These are phyloP conservation scores for Wickerhamiella parazyma DNA, from an alignment of 805 yeast genomes.

Conservation along the genomic window DNA sequence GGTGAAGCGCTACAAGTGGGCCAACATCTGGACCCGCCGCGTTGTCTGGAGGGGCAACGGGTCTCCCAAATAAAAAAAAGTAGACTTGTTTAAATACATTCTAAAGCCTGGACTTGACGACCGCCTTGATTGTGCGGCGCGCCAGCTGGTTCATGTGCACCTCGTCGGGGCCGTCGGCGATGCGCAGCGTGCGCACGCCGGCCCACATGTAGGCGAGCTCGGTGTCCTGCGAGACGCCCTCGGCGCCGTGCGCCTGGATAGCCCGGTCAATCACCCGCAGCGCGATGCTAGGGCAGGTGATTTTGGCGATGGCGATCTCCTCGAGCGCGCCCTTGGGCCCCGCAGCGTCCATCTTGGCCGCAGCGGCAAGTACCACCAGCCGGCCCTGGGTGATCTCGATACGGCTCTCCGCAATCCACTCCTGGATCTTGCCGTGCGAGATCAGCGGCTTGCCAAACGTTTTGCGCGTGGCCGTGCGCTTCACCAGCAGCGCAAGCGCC, in stretches of 20 bases:
- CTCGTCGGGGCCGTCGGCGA: slow-evolving; percentile 62
- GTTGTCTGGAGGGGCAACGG: slow-evolving; percentile 38
- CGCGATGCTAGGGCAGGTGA: slow-evolving; percentile 46
- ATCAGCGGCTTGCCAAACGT: slow-evolving; percentile 41
- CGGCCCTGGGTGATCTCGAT: slow-evolving; percentile 43
- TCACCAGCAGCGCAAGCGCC: slow-evolving; percentile 35
- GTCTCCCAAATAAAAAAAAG: slow-evolving; percentile 16
- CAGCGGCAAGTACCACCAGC: slow-evolving; percentile 43
- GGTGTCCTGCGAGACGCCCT: slow-evolving; percentile 49
- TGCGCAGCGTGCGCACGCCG: slow-evolving; percentile 39
- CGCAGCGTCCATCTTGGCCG: slow-evolving; percentile 41
- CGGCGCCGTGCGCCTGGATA: slow-evolving; percentile 51
- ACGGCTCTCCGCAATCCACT: slow-evolving; percentile 38
- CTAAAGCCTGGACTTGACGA: background rate
- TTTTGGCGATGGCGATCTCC: slow-evolving; percentile 51
- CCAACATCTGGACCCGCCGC: slow-evolving; percentile 89
- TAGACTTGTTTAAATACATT: background rate
- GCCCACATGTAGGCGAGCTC: slow-evolving; percentile 43
- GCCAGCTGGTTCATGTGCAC: slow-evolving; percentile 48
- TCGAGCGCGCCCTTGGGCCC: slow-evolving; percentile 42
- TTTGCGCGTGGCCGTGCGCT: slow-evolving; percentile 36
- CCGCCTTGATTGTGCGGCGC: slow-evolving; percentile 20
- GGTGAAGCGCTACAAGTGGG: slow-evolving; percentile 98
- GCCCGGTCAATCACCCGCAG: slow-evolving; percentile 44
- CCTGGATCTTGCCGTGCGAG: slow-evolving; percentile 37